phyloP scores from a whole-genome alignment of 1,284 basidiomycete species.

The Inonotus obliquus region DNA sequence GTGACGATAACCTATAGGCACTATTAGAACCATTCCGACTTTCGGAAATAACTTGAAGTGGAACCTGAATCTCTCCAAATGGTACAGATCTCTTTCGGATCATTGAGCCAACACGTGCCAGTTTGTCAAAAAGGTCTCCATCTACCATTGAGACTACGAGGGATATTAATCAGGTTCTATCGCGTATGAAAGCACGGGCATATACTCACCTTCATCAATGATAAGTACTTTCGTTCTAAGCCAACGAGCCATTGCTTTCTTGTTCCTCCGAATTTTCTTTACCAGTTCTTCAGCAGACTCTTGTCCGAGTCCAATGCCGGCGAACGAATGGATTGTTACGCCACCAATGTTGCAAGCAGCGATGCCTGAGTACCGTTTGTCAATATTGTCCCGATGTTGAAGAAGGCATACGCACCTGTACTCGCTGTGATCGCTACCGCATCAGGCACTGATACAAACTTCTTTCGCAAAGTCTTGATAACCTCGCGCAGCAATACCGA shows the following conservation, averaged over 20 bases:
- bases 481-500: conserved; percentile 91
- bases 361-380: conserved; percentile 53
- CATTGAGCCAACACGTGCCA: conserved; percentile 55
- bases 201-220: conserved; percentile 81
- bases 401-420: conserved; percentile 29
- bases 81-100: conserved; percentile 63
- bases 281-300: conserved; percentile 63
- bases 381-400: background rate
- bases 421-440: conserved; percentile 56
- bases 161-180: background rate
- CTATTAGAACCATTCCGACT: background rate
- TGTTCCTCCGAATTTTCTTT: conserved; percentile 68
- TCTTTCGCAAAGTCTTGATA: conserved; percentile 50
- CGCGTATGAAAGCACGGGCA: background rate
- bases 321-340: conserved; percentile 90
- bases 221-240: conserved; percentile 75
- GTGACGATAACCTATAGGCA: conserved; percentile 71
- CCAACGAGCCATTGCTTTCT: conserved; percentile 69
- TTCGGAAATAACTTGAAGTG: background rate
- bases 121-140: conserved; percentile 86
- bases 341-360: conserved; percentile 95
- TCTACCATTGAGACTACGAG: conserved; percentile 93
- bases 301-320: conserved; percentile 81
- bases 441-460: conserved; percentile 37
- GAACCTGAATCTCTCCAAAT: conserved; percentile 94